Conservation (phyloP, 2,329 filamentous ascomycete genomes). For the Venturia pyrina region DNA sequence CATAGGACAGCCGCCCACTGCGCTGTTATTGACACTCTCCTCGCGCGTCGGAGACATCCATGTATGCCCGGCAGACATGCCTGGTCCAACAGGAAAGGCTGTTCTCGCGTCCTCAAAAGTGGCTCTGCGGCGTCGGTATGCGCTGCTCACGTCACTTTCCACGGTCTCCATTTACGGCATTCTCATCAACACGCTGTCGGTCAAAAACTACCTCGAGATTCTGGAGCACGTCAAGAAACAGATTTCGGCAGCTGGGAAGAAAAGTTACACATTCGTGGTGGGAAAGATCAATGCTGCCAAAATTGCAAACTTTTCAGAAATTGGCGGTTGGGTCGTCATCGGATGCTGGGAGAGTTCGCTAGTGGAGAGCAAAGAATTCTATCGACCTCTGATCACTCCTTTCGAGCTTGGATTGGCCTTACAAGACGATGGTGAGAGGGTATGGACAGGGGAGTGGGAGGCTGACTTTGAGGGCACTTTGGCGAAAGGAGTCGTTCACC, state of each 20-base stretch:
- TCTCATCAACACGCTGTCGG: constrained; percentile 87
- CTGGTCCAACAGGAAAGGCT: constrained; percentile 19
- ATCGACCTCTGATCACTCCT: constrained; percentile 82
- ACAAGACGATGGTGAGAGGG: constrained; percentile 59
- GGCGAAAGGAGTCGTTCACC: constrained; percentile 14
- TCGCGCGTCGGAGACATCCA: constrained; percentile 70
- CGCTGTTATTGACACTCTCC: constrained; percentile 77
- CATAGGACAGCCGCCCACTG: constrained; percentile 67
- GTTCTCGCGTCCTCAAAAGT: constrained; percentile 43
- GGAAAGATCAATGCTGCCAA: constrained; percentile 95
- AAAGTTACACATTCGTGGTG: constrained; percentile 91
- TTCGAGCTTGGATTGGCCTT: constrained; percentile 81
- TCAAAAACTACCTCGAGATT: constrained; percentile 79
- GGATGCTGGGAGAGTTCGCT: constrained; percentile 97
- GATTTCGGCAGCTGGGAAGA: constrained; percentile 77
- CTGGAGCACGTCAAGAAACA: constrained; percentile 62
- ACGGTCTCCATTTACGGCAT: constrained; percentile 84
- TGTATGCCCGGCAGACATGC: constrained; percentile 46
- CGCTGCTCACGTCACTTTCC: constrained; percentile 67
- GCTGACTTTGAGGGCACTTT: constrained; percentile 70
- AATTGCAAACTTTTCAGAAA: constrained; percentile 89
- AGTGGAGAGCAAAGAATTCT: constrained; percentile 82
- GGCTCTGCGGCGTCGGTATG: constrained; percentile 66
- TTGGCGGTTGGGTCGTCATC: constrained; percentile 94
- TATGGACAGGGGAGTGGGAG: constrained; percentile 86